Percentiles rank a stretch among this genome's conserved stretches.
Evolutionary conservation across 257 asterid genomes (phyloP).

Genomic region (Knoxia roxburghii): DNA sequence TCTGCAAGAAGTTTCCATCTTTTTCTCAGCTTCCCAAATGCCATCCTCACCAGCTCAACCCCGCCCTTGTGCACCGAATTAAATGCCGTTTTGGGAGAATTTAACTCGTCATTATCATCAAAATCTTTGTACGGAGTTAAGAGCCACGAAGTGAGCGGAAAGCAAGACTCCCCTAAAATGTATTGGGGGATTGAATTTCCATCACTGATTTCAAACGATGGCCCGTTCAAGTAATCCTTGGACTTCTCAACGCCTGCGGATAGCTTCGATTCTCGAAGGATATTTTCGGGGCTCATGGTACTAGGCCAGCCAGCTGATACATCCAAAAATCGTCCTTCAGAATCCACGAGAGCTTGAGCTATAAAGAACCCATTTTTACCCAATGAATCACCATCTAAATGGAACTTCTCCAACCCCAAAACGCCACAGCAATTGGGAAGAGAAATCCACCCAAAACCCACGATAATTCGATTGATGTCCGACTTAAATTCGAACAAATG

Average conservation of each 20-base stretch:
- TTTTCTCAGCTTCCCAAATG: slow-evolving; percentile 48
- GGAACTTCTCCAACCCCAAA: slow-evolving; percentile 67
- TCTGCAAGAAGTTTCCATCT: slow-evolving; percentile 77
- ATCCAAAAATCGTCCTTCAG: slow-evolving; percentile 90
- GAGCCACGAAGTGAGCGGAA: slow-evolving; percentile 77
- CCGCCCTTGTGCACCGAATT: slow-evolving; percentile 55
- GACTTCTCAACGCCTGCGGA: slow-evolving; percentile 55
- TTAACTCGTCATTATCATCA: slow-evolving; percentile 21
- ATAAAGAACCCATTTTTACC: slow-evolving; percentile 40
- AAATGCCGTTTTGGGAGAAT: slow-evolving; percentile 43
- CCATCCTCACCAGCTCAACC: slow-evolving; percentile 53
- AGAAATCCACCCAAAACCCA: slow-evolving; percentile 88
- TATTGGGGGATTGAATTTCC: slow-evolving; percentile 65
- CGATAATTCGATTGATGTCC: slow-evolving; percentile 63
- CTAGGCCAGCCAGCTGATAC: slow-evolving; percentile 96
- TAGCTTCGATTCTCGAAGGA: slow-evolving; percentile 58
- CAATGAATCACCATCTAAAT: slow-evolving; percentile 34
- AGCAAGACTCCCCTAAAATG: slow-evolving; percentile 69
- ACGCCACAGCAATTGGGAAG: slow-evolving; percentile 87
- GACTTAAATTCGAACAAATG: slow-evolving; percentile 75
- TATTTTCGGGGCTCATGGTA: slow-evolving; percentile 34
- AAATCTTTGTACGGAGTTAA: slow-evolving; percentile 49
- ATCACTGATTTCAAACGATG: slow-evolving; percentile 45
- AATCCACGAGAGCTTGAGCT: slow-evolving; percentile 90
- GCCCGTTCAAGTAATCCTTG: slow-evolving; percentile 60